Conservation (phyloP, 2,329 filamentous ascomycete genomes). For the Kalaharituber pfeilii region DNA sequence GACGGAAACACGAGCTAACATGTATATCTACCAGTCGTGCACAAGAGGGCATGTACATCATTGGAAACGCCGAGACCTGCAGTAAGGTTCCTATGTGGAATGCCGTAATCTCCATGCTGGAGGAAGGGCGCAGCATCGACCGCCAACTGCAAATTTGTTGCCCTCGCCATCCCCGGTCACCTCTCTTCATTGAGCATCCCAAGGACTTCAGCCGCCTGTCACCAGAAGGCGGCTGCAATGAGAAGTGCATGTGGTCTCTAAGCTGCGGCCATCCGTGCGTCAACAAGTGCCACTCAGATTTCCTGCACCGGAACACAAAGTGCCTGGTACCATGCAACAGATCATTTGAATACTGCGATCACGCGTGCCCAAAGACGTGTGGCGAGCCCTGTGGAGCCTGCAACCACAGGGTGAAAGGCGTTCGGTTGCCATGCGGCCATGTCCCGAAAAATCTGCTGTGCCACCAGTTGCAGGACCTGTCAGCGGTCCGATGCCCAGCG, state of each 20-base stretch:
- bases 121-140: conserved; percentile 40
- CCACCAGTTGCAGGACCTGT: background rate
- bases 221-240: conserved; percentile 45
- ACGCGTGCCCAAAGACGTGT: conserved; percentile 27
- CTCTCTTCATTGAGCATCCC: conserved; percentile 35
- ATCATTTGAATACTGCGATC: conserved; percentile 23
- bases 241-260: conserved; percentile 29
- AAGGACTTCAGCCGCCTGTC: conserved; percentile 39
- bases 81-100: conserved; percentile 39
- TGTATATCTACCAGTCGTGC: conserved; percentile 48
- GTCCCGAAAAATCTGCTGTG: background rate
- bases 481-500: conserved; percentile 25
- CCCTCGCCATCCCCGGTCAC: conserved; percentile 39
- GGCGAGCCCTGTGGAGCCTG: conserved; percentile 20
- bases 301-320: conserved; percentile 22
- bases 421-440: background rate
- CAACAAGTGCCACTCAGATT: conserved; percentile 22
- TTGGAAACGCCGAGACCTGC: conserved; percentile 54
- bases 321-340: conserved; percentile 26
- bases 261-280: conserved; percentile 19
- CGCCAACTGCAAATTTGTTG: conserved; percentile 41
- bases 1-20: conserved; percentile 45
- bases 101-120: conserved; percentile 40
- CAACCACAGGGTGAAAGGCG: background rate
- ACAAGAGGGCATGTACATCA: conserved; percentile 46